These are phyloP conservation scores for Anthracocystis walkeri DNA, from an alignment of 1,284 basidiomycete species.

Conservation along the genomic window DNA sequence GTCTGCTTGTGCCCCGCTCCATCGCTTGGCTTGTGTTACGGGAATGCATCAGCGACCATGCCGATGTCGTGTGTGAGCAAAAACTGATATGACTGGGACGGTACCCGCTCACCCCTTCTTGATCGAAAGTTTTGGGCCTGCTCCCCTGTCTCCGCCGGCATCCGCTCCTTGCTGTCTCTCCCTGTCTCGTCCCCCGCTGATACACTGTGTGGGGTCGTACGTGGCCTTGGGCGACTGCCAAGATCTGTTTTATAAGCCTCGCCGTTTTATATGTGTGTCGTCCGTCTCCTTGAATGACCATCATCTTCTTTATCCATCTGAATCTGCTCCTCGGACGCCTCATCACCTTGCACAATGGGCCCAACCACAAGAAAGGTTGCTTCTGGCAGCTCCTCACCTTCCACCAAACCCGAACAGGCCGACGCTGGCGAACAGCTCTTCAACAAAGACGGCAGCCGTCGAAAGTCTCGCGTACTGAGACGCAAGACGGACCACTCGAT, in stretches of 20 bases:
- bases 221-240: not conserved
- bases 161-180: not conserved
- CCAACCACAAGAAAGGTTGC: slow-evolving; percentile 10
- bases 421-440: slow-evolving; percentile 19
- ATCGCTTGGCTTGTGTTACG: not conserved
- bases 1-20: not conserved
- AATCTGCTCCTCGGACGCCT: not conserved
- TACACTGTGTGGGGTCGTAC: slow-evolving; percentile 11
- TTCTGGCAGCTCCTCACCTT: slow-evolving; percentile 8
- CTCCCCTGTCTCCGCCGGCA: too few relatives aligned
- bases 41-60: slow-evolving; percentile 8
- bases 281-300: not conserved
- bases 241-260: slow-evolving; percentile 8
- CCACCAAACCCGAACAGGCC: not conserved
- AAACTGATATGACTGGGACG: slow-evolving; percentile 23
- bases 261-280: slow-evolving; percentile 7
- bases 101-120: slow-evolving; percentile 16
- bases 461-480: slow-evolving; percentile 57
- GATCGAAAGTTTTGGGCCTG: not conserved
- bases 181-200: slow-evolving; percentile 4
- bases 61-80: slow-evolving; percentile 48
- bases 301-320: not conserved
- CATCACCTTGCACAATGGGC: slow-evolving; percentile 7
- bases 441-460: slow-evolving; percentile 51
- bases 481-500: slow-evolving; percentile 68